Evolutionary conservation across 257 asterid genomes (phyloP), one percentile per base, ranked within the genome.

Genomic region (Salvia miltiorrhiza): DNA sequence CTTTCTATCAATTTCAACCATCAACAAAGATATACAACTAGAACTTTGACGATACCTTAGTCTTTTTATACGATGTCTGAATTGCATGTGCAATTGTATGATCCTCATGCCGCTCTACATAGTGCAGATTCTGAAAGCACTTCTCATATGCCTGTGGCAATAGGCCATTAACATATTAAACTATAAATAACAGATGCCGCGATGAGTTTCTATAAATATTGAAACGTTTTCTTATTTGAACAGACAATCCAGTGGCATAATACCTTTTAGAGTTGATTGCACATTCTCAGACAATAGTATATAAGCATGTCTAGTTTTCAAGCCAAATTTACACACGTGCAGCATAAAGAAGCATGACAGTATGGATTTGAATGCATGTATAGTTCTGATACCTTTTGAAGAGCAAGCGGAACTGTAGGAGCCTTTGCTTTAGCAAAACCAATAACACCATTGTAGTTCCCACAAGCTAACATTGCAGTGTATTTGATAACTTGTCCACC

Each of bases 391-490:
- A 92, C 98, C 97, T 93, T 93, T 81, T 88, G 96, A 76, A 90
- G 85, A 71, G 99, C 96, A 56, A 83, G 64, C 7, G 94, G 92
- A 71, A 83, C 74, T 49, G 92, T 71, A 35, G 94, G 91, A 77
- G 95, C 97, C 84, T 90, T 93, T 44, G 96, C 97, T 84, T 84
- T 93, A 69, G 97, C 99, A 76, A 77, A 90, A 70, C 99, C 99
- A 80, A 93, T 83, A 58, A 91, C 92, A 35, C 97, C 99, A 16
- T 88, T 82, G 84, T 90, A 90, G 81, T 93, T 93, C 59, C 99
- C 99, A 81, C 99, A 93, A 62, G 90, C 99, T 43, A 93, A 79
- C 84, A 88, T 81, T 21, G 93, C 97, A 79, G 95, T 85, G 77
- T 87, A 90, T 81, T 87, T 93, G 59, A 79, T 58, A 55, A 88